Base-by-base conservation (phyloP, 2,329 filamentous ascomycete species). In the Beauveria sp. region DNA sequence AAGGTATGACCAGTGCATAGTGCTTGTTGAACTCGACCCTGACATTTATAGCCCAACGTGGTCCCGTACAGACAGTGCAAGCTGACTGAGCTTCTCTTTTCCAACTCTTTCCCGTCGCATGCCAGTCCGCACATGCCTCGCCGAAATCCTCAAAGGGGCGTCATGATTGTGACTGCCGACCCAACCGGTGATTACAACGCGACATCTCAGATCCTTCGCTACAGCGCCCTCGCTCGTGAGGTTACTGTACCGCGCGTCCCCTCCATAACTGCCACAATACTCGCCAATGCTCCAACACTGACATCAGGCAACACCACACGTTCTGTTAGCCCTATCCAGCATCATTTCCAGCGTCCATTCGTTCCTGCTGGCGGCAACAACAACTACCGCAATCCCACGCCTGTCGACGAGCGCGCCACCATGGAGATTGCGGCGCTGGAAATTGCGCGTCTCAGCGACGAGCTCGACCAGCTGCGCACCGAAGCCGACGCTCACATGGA, bases 81-180 rank as follows among this genome's bases (percentile, higher is more conserved):
- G 70, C 82, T 95, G 62, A 95, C 90, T 0, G 90, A 95, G 71
- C 79, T 95, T 7, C 79, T 95, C 10, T 93, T 95, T 72, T 91
- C 90, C n/a, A 93, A 93, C 71, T 96, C 84, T 22, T 98, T 88
- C 78, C 92, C 82, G 64, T 89, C 88, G 0, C 74, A 79, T 43
- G 67, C 74, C 18, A 71, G 77, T 59, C 63, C 71, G 1, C 63
- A 79, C 66, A 61, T 66, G 16, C 70, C 73, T 12, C 78, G 81
- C 16, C 85, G 87, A 18, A 85, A 86, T 65, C 89, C 91, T 0
- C 95, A 98, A 71, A 93, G 89, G 69, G 93, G 88, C 1, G 86
- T 96, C 68, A 98, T 99, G 93, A 89, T 99, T 61, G 93, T 98
- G 18, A 96, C 93, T 0, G 95, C 93, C 3, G 93, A 99, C 69